A percentile compares a stretch with the other conserved stretches of the same genome.
phyloP scores from a whole-genome alignment of 2,329 filamentous ascomycete species.

The Colletotrichum costaricense region DNA sequence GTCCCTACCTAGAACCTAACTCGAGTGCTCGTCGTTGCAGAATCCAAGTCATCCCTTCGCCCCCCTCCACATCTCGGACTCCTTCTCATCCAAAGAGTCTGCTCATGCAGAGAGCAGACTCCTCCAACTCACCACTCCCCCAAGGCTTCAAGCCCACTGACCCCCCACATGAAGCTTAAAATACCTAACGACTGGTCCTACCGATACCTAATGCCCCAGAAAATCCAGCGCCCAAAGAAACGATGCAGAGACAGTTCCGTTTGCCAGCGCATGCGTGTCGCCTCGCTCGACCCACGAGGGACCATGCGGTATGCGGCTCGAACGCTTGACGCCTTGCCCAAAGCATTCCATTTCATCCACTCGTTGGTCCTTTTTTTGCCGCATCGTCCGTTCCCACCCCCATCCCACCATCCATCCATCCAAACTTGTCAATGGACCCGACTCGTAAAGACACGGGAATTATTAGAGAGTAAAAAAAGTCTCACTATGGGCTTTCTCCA shows the following conservation, averaged over 20 bases:
- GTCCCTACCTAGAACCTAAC: too few species aligned
- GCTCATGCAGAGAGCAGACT: neutral
- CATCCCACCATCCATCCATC: neutral
- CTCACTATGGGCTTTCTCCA: too few species aligned
- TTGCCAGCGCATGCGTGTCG: neutral
- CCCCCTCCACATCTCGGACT: neutral
- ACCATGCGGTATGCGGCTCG: neutral
- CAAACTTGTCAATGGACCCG: neutral
- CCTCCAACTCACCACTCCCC: neutral
- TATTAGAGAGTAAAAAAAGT: too few species aligned
- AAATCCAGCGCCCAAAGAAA: neutral
- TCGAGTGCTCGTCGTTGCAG: neutral
- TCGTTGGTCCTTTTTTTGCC: neutral
- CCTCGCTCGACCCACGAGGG: conserved; percentile 16
- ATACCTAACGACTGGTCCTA: neutral
- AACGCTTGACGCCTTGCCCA: neutral
- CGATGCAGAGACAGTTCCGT: neutral
- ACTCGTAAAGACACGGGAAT: neutral
- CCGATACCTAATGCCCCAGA: neutral
- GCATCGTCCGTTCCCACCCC: neutral
- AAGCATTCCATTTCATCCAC: neutral
- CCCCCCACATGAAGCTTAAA: conserved; percentile 9
- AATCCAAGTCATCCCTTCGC: neutral
- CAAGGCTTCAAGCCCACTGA: neutral
- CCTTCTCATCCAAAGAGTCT: neutral